Conservation (phyloP, 2,329 filamentous ascomycete genomes). For the Aspergillus latus region DNA sequence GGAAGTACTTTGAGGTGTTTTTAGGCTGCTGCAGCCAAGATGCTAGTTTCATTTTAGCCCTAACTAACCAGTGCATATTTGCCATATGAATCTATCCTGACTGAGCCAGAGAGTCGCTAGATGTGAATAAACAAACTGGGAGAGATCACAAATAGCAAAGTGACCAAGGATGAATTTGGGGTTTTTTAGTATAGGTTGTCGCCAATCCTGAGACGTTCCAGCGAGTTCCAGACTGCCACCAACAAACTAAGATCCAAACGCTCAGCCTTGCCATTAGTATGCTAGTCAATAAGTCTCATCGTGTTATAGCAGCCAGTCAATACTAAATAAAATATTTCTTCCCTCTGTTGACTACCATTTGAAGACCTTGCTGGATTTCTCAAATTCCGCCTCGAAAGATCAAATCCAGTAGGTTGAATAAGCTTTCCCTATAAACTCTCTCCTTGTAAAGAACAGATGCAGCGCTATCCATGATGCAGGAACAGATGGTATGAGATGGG, state of each 20-base stretch:
- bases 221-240: neutral
- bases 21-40: constrained; percentile 4
- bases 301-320: neutral
- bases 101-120: neutral
- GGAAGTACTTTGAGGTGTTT: neutral
- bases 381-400: neutral
- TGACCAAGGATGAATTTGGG: neutral
- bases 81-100: neutral
- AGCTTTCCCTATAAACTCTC: neutral
- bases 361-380: neutral
- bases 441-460: constrained; percentile 6
- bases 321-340: neutral
- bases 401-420: neutral
- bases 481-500: neutral
- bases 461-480: neutral
- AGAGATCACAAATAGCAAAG: neutral
- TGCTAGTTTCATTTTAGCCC: constrained; percentile 3
- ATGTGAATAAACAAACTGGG: neutral
- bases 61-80: neutral
- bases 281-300: neutral
- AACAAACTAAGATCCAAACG: neutral
- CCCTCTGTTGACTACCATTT: neutral
- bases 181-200: neutral
- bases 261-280: neutral
- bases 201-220: neutral